A percentile compares a stretch with the other conserved stretches of the same genome.
Evolutionary conservation across 495 filamentous ascomycete species (phyloP).

Genomic region (Penicillium samsonianum): DNA sequence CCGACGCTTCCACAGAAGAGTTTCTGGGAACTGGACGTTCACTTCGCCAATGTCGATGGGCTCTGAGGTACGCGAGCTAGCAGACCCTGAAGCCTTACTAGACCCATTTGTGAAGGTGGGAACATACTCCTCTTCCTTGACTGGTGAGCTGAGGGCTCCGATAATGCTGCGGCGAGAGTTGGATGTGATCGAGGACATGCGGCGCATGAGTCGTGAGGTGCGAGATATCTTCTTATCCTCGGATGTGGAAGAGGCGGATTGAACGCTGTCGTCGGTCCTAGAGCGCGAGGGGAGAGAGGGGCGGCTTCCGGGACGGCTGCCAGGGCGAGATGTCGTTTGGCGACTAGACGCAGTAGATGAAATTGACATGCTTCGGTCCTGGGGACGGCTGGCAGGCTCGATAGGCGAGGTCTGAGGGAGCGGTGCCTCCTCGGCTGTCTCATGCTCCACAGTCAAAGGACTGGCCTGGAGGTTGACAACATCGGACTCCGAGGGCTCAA

Average conservation of each 20-base stretch:
- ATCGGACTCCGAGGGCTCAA: conserved; percentile 47
- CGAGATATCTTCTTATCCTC: conserved; percentile 68
- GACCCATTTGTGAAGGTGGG: conserved; percentile 40
- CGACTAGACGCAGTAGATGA: conserved; percentile 38
- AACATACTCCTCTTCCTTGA: conserved; percentile 61
- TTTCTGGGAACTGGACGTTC: conserved; percentile 92
- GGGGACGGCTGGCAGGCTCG: conserved; percentile 22
- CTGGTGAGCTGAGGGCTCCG: conserved; percentile 54
- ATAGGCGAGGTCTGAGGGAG: conserved; percentile 11
- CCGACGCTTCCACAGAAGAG: conserved; percentile 87
- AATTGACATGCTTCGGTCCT: conserved; percentile 39
- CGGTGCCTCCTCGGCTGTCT: conserved; percentile 44
- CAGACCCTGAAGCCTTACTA: conserved; percentile 31
- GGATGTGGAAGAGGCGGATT: conserved; percentile 44
- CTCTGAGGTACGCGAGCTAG: conserved; percentile 22
- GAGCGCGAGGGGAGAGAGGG: conserved; percentile 42
- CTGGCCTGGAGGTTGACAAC: conserved; percentile 69
- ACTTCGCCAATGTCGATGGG: conserved; percentile 78
- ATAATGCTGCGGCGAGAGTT: conserved; percentile 61
- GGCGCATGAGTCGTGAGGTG: conserved; percentile 73
- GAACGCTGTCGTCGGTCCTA: conserved; percentile 35
- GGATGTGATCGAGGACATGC: conserved; percentile 71
- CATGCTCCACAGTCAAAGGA: conserved; percentile 69
- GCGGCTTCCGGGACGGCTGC: conserved; percentile 37
- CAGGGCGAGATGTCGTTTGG: conserved; percentile 26